A percentile compares a stretch with the other conserved stretches of the same genome.
These are phyloP conservation scores for Emmonsiellopsis sp. DNA, from an alignment of 2,329 filamentous ascomycete species.

Conservation along the genomic window DNA sequence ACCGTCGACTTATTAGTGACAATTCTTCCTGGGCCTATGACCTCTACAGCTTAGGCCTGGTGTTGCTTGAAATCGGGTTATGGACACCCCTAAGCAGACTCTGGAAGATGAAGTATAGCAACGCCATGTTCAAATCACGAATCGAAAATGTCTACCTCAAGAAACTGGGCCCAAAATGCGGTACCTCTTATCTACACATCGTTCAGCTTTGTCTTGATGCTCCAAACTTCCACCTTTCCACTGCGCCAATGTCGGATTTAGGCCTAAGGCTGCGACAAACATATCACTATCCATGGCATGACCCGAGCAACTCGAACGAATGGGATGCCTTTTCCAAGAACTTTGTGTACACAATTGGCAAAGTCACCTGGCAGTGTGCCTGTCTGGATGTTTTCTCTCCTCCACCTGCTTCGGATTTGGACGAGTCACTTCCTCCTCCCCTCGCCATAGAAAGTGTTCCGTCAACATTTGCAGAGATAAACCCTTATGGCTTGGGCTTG, in stretches of 20 bases:
- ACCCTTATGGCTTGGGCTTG: slow-evolving; percentile 7
- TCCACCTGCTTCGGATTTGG: slow-evolving; percentile 30
- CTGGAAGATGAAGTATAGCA: slow-evolving; percentile 56
- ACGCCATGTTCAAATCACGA: slow-evolving; percentile 52
- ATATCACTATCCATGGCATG: slow-evolving; percentile 34
- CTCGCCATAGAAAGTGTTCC: slow-evolving; percentile 22
- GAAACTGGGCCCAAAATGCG: slow-evolving; percentile 53
- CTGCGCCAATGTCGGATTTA: slow-evolving; percentile 32
- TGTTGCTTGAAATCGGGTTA: slow-evolving; percentile 54
- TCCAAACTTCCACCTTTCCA: slow-evolving; percentile 40
- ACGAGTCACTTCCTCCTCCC: slow-evolving; percentile 33
- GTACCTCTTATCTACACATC: slow-evolving; percentile 53
- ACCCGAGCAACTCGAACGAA: slow-evolving; percentile 30
- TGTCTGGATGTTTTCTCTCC: slow-evolving; percentile 33
- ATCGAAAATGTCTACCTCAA: slow-evolving; percentile 55
- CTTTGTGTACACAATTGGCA: slow-evolving; percentile 34
- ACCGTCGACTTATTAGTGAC: slow-evolving; percentile 30
- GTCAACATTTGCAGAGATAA: slow-evolving; percentile 7
- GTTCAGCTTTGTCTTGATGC: slow-evolving; percentile 53
- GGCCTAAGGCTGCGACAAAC: slow-evolving; percentile 31
- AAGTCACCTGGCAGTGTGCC: slow-evolving; percentile 33
- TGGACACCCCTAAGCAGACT: slow-evolving; percentile 54
- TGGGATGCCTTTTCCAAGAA: slow-evolving; percentile 36
- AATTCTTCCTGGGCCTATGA: slow-evolving; percentile 39
- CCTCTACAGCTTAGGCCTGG: slow-evolving; percentile 52